Conservation (phyloP, 2,329 filamentous ascomycete genomes). For the Phyllosticta capitalensis region DNA sequence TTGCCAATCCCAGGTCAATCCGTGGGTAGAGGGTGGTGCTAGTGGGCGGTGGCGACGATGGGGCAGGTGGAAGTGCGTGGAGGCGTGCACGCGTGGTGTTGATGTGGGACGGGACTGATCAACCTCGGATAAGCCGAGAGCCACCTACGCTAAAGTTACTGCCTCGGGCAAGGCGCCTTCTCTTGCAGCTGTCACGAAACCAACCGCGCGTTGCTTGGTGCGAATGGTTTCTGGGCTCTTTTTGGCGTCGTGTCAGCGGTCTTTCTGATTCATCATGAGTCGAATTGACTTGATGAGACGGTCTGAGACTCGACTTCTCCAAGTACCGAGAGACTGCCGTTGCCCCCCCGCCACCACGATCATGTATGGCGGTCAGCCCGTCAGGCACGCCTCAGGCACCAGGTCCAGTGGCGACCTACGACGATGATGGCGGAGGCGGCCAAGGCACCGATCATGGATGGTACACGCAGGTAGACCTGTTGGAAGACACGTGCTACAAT, state of each 20-base stretch:
- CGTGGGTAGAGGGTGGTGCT: background rate
- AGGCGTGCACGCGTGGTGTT: background rate
- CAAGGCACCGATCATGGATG: background rate
- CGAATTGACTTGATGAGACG: too few relatives aligned
- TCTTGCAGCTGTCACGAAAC: background rate
- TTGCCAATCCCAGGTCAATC: too few relatives aligned
- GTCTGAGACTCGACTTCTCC: too few relatives aligned
- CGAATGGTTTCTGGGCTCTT: too few relatives aligned
- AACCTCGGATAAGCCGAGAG: background rate
- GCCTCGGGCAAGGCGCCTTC: background rate
- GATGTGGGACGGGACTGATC: background rate
- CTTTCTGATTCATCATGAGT: too few relatives aligned
- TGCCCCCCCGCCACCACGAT: background rate
- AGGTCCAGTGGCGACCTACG: background rate
- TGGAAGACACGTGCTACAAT: background rate
- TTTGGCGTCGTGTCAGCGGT: too few relatives aligned
- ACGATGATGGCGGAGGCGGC: background rate
- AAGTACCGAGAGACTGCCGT: too few relatives aligned
- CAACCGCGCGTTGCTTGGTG: too few relatives aligned
- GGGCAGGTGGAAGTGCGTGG: background rate
- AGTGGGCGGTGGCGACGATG: background rate
- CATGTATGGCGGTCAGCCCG: background rate
- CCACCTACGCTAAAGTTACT: background rate
- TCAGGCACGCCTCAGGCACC: background rate
- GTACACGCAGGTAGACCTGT: background rate